These are phyloP conservation scores for Waitea zeae DNA, from an alignment of 1,284 basidiomycete species.

Conservation along the genomic window DNA sequence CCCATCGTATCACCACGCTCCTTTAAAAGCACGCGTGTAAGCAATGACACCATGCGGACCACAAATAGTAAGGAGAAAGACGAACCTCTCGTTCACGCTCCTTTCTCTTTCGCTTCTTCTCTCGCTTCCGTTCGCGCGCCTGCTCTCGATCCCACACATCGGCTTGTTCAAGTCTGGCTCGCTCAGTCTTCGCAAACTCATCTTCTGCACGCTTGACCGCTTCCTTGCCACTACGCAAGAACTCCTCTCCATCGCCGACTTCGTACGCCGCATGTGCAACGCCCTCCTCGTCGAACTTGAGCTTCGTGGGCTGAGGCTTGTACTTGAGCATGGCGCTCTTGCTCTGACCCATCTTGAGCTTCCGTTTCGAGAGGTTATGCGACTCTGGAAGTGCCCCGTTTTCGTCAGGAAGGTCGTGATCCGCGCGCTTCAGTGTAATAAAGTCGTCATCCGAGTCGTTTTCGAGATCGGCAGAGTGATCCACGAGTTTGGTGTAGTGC, in stretches of 20 bases:
- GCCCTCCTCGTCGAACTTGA: conserved; percentile 82
- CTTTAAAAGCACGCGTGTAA: conserved; percentile 2
- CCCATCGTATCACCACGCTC: conserved; percentile 8
- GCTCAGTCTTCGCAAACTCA: conserved; percentile 58
- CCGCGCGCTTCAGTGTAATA: conserved; percentile 80
- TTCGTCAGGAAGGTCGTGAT: conserved; percentile 55
- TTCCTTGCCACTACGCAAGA: conserved; percentile 32
- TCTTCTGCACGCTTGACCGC: conserved; percentile 53
- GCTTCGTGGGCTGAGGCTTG: conserved; percentile 34
- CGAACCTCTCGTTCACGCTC: conserved; percentile 61
- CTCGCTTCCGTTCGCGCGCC: conserved; percentile 75
- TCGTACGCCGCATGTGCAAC: conserved; percentile 68
- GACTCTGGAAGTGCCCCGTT: conserved; percentile 15
- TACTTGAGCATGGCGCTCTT: conserved; percentile 62
- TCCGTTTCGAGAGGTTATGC: conserved; percentile 34
- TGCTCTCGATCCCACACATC: conserved; percentile 70
- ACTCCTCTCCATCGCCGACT: conserved; percentile 55
- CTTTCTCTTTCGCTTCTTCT: conserved; percentile 75
- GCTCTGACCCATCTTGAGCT: conserved; percentile 54
- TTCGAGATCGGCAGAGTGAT: conserved; percentile 32
- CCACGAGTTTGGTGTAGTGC: conserved; percentile 83
- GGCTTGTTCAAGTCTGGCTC: conserved; percentile 48
- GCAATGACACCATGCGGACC: background rate
- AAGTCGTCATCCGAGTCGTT: conserved; percentile 68
- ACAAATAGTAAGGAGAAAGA: too few relatives aligned